A percentile compares a stretch with the other conserved stretches of the same genome.
These are phyloP conservation scores for Fusarium nodosum DNA, from an alignment of 2,329 filamentous ascomycete species.

Conservation along the genomic window DNA sequence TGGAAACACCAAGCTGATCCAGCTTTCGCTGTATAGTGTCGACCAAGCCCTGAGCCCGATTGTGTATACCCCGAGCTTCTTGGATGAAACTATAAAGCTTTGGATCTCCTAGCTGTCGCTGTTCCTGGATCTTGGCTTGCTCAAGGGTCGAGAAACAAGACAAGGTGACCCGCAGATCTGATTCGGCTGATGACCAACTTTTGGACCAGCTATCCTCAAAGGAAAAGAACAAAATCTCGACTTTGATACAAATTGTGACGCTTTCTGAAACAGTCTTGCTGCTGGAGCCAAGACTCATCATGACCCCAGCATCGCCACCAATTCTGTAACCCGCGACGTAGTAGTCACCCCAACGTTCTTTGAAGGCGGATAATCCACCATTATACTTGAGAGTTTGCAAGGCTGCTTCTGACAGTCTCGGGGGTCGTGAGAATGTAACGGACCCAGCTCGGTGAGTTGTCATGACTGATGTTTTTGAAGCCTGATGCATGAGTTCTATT, in stretches of 20 bases:
- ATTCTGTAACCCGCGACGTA: not conserved
- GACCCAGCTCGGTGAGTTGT: constrained; percentile 5
- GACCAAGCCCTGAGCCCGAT: not conserved
- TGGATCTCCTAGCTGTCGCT: not conserved
- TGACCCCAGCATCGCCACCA: not conserved
- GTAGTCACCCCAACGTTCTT: not conserved
- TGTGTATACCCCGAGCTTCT: not conserved
- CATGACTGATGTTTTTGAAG: constrained; percentile 9
- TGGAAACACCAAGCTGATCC: not conserved
- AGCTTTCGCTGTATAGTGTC: not conserved
- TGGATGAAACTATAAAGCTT: not conserved
- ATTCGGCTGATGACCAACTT: not conserved
- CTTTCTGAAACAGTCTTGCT: not conserved
- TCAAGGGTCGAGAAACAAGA: not conserved
- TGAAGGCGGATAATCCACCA: not conserved
- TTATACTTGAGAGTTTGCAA: not conserved
- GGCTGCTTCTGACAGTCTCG: not conserved
- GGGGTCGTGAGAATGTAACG: not conserved
- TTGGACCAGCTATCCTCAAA: constrained; percentile 3
- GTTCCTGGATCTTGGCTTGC: not conserved
- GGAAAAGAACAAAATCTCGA: not conserved
- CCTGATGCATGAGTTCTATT: not conserved
- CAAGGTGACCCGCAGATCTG: not conserved
- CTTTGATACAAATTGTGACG: not conserved
- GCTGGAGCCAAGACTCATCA: not conserved